Conservation (phyloP, 345 rosid genomes). For the Acer yangbiense region DNA sequence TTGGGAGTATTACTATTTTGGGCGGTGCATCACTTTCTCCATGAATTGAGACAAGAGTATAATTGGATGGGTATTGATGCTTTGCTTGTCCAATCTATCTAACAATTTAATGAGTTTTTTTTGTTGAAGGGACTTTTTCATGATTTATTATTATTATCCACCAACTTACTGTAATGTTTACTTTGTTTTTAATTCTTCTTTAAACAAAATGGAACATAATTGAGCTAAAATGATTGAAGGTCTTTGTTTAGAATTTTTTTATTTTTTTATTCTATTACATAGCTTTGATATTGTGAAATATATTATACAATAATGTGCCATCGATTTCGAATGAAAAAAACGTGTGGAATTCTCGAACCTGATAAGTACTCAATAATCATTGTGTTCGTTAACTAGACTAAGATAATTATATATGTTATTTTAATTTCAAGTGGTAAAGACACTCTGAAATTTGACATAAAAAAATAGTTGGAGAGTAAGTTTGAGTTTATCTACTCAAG, state of each 20-base stretch:
- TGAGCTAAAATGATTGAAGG: background rate
- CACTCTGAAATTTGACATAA: too few relatives aligned
- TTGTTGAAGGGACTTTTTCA: conserved; percentile 9
- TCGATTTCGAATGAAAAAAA: too few relatives aligned
- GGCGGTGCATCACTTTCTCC: conserved; percentile 43
- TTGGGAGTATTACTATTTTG: conserved; percentile 34
- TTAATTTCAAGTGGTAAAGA: too few relatives aligned
- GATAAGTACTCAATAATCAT: too few relatives aligned
- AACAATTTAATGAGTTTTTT: background rate
- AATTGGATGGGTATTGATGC: conserved; percentile 22
- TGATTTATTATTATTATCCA: conserved; percentile 5
- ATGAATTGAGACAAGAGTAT: conserved; percentile 13
- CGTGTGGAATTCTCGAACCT: too few relatives aligned
- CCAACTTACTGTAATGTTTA: conserved; percentile 15
- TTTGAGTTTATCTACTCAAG: too few relatives aligned
- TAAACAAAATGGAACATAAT: background rate
- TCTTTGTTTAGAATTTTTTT: background rate
- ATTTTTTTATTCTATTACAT: too few relatives aligned
- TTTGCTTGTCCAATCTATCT: conserved; percentile 28
- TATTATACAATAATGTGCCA: too few relatives aligned
- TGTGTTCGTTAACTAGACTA: too few relatives aligned
- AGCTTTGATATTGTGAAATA: too few relatives aligned
- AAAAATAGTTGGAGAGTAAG: too few relatives aligned
- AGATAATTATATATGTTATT: too few relatives aligned
- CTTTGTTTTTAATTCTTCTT: conserved; percentile 21